phyloP scores from a whole-genome alignment of 441 rosid species.

The Eugenia klotzschiana region DNA sequence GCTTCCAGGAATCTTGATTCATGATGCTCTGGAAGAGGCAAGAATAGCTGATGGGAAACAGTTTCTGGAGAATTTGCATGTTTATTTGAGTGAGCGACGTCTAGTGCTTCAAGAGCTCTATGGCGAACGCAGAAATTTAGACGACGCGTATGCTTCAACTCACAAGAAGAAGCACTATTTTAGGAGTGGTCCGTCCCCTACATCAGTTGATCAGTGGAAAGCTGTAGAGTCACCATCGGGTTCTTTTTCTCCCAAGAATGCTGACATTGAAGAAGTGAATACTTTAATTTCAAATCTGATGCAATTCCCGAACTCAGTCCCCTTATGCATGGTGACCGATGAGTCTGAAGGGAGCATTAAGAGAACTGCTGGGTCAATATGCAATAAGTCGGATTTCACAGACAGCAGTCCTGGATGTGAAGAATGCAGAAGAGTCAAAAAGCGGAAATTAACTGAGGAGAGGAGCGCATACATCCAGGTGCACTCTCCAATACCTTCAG shows the following conservation, averaged over 20 bases:
- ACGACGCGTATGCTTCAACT: constrained; percentile 16
- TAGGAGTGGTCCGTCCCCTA: constrained; percentile 21
- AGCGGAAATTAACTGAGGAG: constrained; percentile 63
- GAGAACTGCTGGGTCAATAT: constrained; percentile 40
- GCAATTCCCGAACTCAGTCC: constrained; percentile 49
- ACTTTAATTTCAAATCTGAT: constrained; percentile 55
- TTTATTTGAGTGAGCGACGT: constrained; percentile 75
- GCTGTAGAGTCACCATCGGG: constrained; percentile 14
- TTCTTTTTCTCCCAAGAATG: constrained; percentile 23
- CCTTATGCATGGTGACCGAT: constrained; percentile 36
- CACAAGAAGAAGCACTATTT: constrained; percentile 36
- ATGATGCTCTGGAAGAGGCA: constrained; percentile 55
- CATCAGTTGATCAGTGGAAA: constrained; percentile 42
- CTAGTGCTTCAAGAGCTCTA: constrained; percentile 48
- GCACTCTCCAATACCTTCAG: constrained; percentile 62
- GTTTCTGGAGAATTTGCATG: constrained; percentile 47
- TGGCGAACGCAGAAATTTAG: constrained; percentile 18
- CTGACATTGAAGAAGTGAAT: constrained; percentile 50
- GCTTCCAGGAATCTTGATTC: constrained; percentile 61
- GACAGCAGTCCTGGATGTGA: constrained; percentile 83
- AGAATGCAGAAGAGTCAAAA: constrained; percentile 78
- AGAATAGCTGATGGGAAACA: constrained; percentile 46
- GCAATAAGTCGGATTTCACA: constrained; percentile 39
- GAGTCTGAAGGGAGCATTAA: constrained; percentile 66
- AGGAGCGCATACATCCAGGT: constrained; percentile 51